A percentile compares a stretch with the other conserved stretches of the same genome.
phyloP scores from a whole-genome alignment of 768 basidiomycete genomes.

The Leccinum olivaceopallidum region DNA sequence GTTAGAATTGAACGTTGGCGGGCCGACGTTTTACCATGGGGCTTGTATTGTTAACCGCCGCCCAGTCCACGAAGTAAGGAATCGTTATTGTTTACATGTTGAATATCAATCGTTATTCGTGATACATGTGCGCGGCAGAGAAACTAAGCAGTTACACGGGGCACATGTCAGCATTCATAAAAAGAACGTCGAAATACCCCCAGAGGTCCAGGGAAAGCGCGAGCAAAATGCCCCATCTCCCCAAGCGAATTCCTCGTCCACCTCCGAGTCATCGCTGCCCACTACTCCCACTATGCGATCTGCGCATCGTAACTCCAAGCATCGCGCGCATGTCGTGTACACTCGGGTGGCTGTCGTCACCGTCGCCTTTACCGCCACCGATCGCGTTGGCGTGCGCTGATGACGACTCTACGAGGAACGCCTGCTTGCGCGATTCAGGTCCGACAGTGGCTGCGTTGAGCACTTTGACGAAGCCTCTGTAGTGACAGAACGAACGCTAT shows the following conservation, averaged over 20 bases:
- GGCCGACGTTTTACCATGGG: not conserved
- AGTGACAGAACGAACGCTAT: not conserved
- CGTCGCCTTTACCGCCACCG: not conserved
- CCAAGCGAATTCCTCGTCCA: not conserved
- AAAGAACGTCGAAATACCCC: not conserved
- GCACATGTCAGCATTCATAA: too few relatives aligned
- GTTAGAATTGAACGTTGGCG: slow-evolving; percentile 4
- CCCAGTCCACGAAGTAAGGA: not conserved
- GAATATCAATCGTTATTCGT: too few relatives aligned
- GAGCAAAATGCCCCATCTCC: not conserved
- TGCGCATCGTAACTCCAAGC: slow-evolving; percentile 12
- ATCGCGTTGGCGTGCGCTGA: not conserved
- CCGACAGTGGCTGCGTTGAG: slow-evolving; percentile 46
- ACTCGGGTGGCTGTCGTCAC: not conserved
- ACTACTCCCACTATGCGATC: slow-evolving; percentile 1
- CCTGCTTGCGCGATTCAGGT: slow-evolving; percentile 7
- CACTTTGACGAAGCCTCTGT: slow-evolving; percentile 52
- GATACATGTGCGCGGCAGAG: too few relatives aligned
- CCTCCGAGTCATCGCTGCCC: not conserved
- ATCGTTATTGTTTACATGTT: not conserved
- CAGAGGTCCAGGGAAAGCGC: not conserved
- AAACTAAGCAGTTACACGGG: too few relatives aligned
- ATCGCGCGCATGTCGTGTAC: not conserved
- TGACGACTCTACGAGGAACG: slow-evolving; percentile 7
- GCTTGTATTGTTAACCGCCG: not conserved